These are phyloP conservation scores for Ceratobasidium sp. DNA, from an alignment of 1,284 basidiomycete genomes.

Conservation along the genomic window DNA sequence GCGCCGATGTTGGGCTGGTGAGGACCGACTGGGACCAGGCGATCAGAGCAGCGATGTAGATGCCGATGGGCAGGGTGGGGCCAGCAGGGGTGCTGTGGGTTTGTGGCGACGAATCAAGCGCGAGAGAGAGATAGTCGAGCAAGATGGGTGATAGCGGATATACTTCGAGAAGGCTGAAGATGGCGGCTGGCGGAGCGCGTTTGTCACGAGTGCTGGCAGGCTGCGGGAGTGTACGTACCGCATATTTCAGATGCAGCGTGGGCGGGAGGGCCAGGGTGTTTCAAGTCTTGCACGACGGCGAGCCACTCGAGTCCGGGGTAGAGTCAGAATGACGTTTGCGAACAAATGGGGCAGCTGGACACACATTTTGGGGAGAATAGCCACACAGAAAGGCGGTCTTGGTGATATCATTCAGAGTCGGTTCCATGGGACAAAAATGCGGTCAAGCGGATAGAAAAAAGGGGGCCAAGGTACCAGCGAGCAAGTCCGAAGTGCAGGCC, in stretches of 20 bases:
- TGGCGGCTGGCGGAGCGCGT: not conserved
- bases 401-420: conserved; percentile 25
- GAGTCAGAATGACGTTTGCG: not conserved
- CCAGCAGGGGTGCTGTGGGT: not conserved
- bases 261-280: conserved; percentile 14
- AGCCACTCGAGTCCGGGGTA: conserved; percentile 11
- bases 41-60: conserved; percentile 28
- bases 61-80: conserved; percentile 21
- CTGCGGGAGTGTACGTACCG: conserved; percentile 4
- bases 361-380: conserved; percentile 31
- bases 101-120: conserved; percentile 17
- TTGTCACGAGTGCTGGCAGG: not conserved
- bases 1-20: not conserved
- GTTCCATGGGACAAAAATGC: not conserved
- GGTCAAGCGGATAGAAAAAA: not conserved
- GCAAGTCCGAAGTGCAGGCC: conserved; percentile 17
- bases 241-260: conserved; percentile 34
- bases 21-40: conserved; percentile 23
- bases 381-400: conserved; percentile 30
- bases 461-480: not conserved
- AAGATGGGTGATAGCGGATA: conserved; percentile 32
- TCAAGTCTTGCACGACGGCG: conserved; percentile 29
- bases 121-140: conserved; percentile 23
- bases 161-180: conserved; percentile 29
- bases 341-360: conserved; percentile 1